A percentile compares a stretch with the other conserved stretches of the same genome.
These are phyloP conservation scores for Cutaneotrichosporon curvatum DNA, from an alignment of 1,284 basidiomycete genomes.

Conservation along the genomic window DNA sequence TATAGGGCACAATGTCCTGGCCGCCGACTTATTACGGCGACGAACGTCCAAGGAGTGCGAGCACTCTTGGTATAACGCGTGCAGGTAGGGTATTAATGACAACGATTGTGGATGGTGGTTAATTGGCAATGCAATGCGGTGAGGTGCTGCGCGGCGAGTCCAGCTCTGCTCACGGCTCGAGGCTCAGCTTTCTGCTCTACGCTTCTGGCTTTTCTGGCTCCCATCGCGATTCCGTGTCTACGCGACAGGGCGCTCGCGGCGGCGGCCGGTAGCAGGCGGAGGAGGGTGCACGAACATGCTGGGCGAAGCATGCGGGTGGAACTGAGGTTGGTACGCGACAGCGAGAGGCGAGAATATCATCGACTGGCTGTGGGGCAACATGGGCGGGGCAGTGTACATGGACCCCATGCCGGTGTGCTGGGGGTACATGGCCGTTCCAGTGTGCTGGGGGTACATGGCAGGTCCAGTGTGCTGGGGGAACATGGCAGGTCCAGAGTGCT, in stretches of 20 bases:
- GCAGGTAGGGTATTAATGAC: too few relatives aligned
- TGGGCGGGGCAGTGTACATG: conserved; percentile 6
- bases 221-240: too few relatives aligned
- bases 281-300: conserved; percentile 14
- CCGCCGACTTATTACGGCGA: too few relatives aligned
- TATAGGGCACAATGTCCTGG: too few relatives aligned
- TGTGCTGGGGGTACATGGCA: conserved; percentile 1
- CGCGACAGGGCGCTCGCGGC: conserved; percentile 17
- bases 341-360: conserved; percentile 9
- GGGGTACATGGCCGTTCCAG: neutral
- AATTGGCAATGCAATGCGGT: too few relatives aligned
- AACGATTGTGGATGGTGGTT: too few relatives aligned
- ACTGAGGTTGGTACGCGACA: conserved; percentile 1
- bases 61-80: too few relatives aligned
- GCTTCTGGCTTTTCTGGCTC: too few relatives aligned
- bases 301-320: conserved; percentile 3
- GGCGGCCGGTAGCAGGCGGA: conserved; percentile 9
- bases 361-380: conserved; percentile 3
- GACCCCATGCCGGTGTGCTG: neutral
- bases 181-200: too few relatives aligned
- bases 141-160: too few relatives aligned
- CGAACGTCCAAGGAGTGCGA: too few relatives aligned
- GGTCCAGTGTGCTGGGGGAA: neutral
- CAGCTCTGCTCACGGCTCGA: too few relatives aligned
- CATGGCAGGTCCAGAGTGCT: neutral